These are phyloP conservation scores for Suillus fuscotomentosus DNA, from an alignment of 768 basidiomycete species.

Conservation along the genomic window DNA sequence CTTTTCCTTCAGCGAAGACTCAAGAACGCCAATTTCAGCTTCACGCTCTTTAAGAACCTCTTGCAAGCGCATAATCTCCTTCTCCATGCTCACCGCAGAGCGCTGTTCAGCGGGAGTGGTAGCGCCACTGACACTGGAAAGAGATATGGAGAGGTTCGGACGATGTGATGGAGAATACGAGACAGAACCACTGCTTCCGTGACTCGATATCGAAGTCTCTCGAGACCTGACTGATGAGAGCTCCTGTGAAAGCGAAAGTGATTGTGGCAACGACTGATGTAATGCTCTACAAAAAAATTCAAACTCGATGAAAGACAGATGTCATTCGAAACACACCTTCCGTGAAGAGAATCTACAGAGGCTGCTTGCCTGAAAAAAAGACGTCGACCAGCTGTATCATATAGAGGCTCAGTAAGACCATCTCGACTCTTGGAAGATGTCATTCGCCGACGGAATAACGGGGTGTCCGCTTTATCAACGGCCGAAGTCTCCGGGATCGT, in stretches of 20 bases:
- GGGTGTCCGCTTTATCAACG: constrained; percentile 43
- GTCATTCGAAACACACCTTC: constrained; percentile 52
- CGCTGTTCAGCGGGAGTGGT: constrained; percentile 51
- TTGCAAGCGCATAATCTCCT: constrained; percentile 94
- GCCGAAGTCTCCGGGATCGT: constrained; percentile 39
- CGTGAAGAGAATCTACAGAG: constrained; percentile 85
- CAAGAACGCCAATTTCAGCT: constrained; percentile 81
- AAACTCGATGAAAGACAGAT: constrained; percentile 15
- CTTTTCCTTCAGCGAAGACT: constrained; percentile 47
- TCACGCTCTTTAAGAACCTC: constrained; percentile 90
- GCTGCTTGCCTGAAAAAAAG: constrained; percentile 88
- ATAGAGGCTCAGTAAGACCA: constrained; percentile 33
- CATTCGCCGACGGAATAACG: constrained; percentile 51
- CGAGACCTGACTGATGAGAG: constrained; percentile 85
- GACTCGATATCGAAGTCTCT: constrained; percentile 77
- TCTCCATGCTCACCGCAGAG: constrained; percentile 82
- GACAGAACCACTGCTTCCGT: constrained; percentile 65
- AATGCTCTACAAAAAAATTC: constrained; percentile 60
- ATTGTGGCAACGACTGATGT: constrained; percentile 91
- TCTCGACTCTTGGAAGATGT: constrained; percentile 51
- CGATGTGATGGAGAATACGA: constrained; percentile 58
- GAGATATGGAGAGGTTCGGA: constrained; percentile 60
- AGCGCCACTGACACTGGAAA: constrained; percentile 37
- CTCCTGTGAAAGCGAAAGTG: constrained; percentile 97
- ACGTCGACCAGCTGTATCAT: constrained; percentile 55